phyloP scores from a whole-genome alignment of 345 rosid species.

The Aquilaria yunnanensis region DNA sequence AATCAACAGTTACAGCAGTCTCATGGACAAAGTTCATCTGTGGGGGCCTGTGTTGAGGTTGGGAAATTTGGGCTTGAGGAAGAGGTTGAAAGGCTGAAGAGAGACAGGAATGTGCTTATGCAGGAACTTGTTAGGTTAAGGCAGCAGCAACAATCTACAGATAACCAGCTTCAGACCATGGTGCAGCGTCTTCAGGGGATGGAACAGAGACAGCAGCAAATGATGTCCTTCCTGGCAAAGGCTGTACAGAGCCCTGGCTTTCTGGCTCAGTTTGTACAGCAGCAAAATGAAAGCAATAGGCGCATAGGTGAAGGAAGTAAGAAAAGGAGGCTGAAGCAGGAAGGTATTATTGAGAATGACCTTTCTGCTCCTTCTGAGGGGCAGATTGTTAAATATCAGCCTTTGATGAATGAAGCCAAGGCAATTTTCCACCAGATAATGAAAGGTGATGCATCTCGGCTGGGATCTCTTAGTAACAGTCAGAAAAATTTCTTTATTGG shows the following conservation, averaged over 20 bases:
- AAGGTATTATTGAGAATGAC: constrained; percentile 47
- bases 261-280: constrained; percentile 93
- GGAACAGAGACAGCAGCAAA: constrained; percentile 98
- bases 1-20: constrained; percentile 61
- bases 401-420: constrained; percentile 65
- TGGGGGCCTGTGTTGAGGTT: constrained; percentile 93
- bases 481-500: constrained; percentile 48
- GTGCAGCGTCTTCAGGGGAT: constrained; percentile 92
- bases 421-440: constrained; percentile 67
- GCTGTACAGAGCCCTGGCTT: constrained; percentile 94
- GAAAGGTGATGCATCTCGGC: constrained; percentile 42
- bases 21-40: constrained; percentile 63
- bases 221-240: constrained; percentile 96
- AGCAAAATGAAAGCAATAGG: constrained; percentile 77
- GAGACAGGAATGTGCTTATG: constrained; percentile 98
- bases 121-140: constrained; percentile 93
- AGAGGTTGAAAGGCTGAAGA: constrained; percentile 95
- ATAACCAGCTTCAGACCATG: constrained; percentile 79
- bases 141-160: constrained; percentile 94
- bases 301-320: constrained; percentile 74
- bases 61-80: constrained; percentile 97
- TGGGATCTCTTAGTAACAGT: constrained; percentile 39
- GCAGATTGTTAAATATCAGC: constrained; percentile 89
- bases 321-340: constrained; percentile 82
- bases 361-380: constrained; percentile 52